A percentile compares a stretch with the other conserved stretches of the same genome.
These are phyloP conservation scores for Debaryomyces hansenii DNA, from an alignment of 805 yeast species.

Conservation along the genomic window DNA sequence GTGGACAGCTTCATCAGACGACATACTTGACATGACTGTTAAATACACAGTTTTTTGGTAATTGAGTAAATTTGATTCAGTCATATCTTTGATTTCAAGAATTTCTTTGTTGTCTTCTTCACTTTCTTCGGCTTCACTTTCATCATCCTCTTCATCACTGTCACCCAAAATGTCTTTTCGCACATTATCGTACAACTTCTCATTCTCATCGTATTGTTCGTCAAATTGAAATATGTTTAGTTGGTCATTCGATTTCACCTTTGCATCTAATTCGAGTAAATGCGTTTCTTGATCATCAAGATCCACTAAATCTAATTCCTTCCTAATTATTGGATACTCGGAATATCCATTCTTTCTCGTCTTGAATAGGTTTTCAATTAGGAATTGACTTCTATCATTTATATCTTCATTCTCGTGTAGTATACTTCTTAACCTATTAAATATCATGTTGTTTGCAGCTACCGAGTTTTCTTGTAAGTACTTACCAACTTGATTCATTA, in stretches of 20 bases:
- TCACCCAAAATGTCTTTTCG: conserved; percentile 48
- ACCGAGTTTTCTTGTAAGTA: conserved; percentile 43
- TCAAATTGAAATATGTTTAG: conserved; percentile 56
- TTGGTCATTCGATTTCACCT: conserved; percentile 43
- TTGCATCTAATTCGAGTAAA: conserved; percentile 53
- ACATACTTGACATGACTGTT: conserved; percentile 84
- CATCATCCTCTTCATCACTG: conserved; percentile 15
- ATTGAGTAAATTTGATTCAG: conserved; percentile 61
- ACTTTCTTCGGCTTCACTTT: conserved; percentile 16
- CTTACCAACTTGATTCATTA: conserved; percentile 55
- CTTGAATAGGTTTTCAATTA: conserved; percentile 53
- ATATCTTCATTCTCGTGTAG: conserved; percentile 51
- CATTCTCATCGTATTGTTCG: conserved; percentile 48
- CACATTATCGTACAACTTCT: conserved; percentile 46
- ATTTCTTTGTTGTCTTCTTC: conserved; percentile 9
- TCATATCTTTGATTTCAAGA: conserved; percentile 57
- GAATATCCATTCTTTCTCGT: conserved; percentile 45
- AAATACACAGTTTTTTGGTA: conserved; percentile 78
- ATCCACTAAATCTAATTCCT: conserved; percentile 59
- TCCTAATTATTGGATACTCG: conserved; percentile 38
- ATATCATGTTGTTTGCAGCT: conserved; percentile 49
- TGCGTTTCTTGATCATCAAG: conserved; percentile 63
- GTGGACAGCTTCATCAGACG: conserved; percentile 91
- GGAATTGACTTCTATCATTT: conserved; percentile 40
- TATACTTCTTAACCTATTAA: conserved; percentile 60